Conservation (phyloP, 2,329 filamentous ascomycete genomes). For the Microascus cirrosus region DNA sequence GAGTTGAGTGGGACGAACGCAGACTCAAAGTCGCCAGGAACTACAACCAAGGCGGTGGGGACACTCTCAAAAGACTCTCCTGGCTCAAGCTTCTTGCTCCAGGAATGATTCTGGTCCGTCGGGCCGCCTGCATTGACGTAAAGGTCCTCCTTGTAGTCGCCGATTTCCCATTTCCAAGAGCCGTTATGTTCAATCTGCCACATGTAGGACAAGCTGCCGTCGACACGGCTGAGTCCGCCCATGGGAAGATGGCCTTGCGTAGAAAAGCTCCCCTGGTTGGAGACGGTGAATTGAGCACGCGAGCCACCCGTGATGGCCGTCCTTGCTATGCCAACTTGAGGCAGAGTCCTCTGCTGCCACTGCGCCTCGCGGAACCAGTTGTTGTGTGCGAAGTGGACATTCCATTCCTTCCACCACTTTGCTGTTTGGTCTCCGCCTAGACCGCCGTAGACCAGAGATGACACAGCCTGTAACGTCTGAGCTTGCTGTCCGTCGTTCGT, state of each 20-base stretch:
- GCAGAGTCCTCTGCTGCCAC: slow-evolving; percentile 15
- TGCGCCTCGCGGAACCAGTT: slow-evolving; percentile 22
- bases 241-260: slow-evolving; percentile 18
- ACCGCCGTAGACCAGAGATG: slow-evolving; percentile 13
- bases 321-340: slow-evolving; percentile 17
- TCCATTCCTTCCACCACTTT: slow-evolving; percentile 15
- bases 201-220: slow-evolving; percentile 16
- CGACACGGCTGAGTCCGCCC: slow-evolving; percentile 14
- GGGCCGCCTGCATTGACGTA: slow-evolving; percentile 18
- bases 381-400: slow-evolving; percentile 12
- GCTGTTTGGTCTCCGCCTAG: slow-evolving; percentile 3
- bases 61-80: slow-evolving; percentile 14
- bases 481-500: slow-evolving; percentile 8
- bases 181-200: slow-evolving; percentile 24
- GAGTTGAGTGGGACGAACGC: slow-evolving; percentile 16
- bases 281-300: slow-evolving; percentile 11
- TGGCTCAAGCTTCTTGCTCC: slow-evolving; percentile 13
- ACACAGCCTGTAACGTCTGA: slow-evolving; percentile 10
- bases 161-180: slow-evolving; percentile 23
- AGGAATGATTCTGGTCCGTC: slow-evolving; percentile 15
- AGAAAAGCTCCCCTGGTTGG: slow-evolving; percentile 17
- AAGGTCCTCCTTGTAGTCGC: slow-evolving; percentile 19
- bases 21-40: slow-evolving; percentile 10
- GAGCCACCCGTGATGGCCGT: slow-evolving; percentile 12
- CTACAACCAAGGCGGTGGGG: slow-evolving; percentile 12